Base-by-base conservation (phyloP, 179 eudicot species). In the Beta macrorhiza region DNA sequence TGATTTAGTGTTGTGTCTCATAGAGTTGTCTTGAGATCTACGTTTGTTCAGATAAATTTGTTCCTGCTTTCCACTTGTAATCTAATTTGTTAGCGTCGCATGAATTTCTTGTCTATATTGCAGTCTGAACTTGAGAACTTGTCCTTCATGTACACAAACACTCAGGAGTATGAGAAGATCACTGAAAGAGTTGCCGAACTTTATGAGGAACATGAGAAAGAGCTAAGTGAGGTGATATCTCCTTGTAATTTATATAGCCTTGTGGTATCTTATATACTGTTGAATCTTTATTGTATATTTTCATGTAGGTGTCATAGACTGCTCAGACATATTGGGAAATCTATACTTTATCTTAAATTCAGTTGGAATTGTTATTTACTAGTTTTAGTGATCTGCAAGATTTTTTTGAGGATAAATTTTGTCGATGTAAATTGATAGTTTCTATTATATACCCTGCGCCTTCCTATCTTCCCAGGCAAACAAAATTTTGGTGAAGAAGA, bases 91-190 rank as follows among this genome's bases (percentile, higher is more conserved):
- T 75, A 68, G 14, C 77, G 72, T 78, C 25, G 69, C 73, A 55
- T 56, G 37, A 49, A 59, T 72, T 76, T 74, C n/a, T 37, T 85
- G 47, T 53, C 74, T 85, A 56, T 79, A 52, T 85, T 88, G 89
- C 97, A 96, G 99, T 90, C 98, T 76, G 99, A 96, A 81, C 99
- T 96, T 47, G 99, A 96, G 84, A 96, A 94, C 85, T 84, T 96
- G 73, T 91, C 99, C 72, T 94, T 96, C 88, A 94, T 90, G 99
- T 96, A 94, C 84, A 92, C 98, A 80, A 90, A 96, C 79, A 82
- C 90, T 82, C 93, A 91, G 84, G 98, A 96, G 77, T 89, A 90
- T 85, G 97, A 90, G 76, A 89, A 89, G 87, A 83, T 89, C 74
- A 90, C 85, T 76, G 85, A 86, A 79, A 89, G 92, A 86, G 87